Base-by-base conservation (phyloP, 805 yeast species). In the Schizosaccharomyces osmophilus region DNA sequence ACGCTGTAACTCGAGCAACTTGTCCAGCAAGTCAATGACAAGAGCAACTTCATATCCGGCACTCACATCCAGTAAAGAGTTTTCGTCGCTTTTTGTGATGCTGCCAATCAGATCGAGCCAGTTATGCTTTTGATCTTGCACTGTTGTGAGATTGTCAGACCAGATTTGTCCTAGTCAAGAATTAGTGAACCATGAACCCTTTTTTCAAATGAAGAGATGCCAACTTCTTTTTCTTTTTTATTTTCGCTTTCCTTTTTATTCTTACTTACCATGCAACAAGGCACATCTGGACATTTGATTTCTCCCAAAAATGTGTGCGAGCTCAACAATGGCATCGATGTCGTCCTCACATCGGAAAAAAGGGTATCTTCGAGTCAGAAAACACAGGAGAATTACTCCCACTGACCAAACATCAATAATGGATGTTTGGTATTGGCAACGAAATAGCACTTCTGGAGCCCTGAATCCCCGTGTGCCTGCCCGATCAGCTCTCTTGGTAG, bases 401-500 rank as follows among this genome's bases (percentile, higher is more conserved):
- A 32, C 60, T 29, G 48, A 36, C 60, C 60, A 57, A 19, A 32
- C n/a, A n/a, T 57, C 60, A 36, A 57, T 36, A 4, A 22, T 17
- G 43, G 48, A 41, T 41, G 48, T 41, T 17, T 57, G 60, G 19
- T 57, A 29, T 11, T 36, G 60, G 5, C 60, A 57, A 19, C 48
- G 43, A 41, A 57, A 57, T 5, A 57, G 45, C n/a, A 57, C 60
- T 36, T 57, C 60, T 11, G 60, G 60, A 15, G 60, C 60, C 29
- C 48, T n/a, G 26, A 57, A 57, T 29, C 60, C 60, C 11, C 60
- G 19, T 19, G 60, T 57, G 11, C 60, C 60, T 9, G 60, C 60
- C n/a, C 60, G 60, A 19, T 57, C 60, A 11, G 60, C 60, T 19
- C 42, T n/a, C 26, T 57, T 57, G 19, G 43, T 36, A 22, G 43